Conservation (phyloP, 2,329 filamentous ascomycete genomes). For the Ophiosphaerella narmari region DNA sequence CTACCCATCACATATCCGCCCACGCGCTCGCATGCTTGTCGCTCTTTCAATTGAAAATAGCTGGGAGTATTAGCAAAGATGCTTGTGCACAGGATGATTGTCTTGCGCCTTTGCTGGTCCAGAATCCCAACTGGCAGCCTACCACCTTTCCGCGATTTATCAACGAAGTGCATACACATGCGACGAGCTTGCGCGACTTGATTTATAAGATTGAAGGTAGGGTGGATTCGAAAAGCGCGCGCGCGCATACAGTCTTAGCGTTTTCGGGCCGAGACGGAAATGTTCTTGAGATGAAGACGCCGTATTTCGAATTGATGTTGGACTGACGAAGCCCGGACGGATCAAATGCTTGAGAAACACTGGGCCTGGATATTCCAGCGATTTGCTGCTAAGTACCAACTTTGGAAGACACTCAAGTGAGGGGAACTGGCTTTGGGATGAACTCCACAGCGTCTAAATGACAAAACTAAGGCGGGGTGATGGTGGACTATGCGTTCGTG, state of each 20-base stretch:
- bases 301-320: not conserved
- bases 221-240: not conserved
- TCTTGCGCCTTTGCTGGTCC: not conserved
- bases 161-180: not conserved
- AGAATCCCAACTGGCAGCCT: not conserved
- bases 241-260: not conserved
- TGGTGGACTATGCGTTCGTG: too few species aligned
- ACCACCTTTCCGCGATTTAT: conserved; percentile 2
- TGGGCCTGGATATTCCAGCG: not conserved
- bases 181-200: not conserved
- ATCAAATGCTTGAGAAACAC: not conserved
- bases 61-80: not conserved
- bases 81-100: not conserved
- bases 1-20: not conserved
- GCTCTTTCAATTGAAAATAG: not conserved
- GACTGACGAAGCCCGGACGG: not conserved
- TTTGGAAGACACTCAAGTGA: too few species aligned
- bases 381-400: not conserved
- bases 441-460: too few species aligned
- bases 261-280: too few species aligned
- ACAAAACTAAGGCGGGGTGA: too few species aligned
- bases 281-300: not conserved
- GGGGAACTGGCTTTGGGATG: too few species aligned
- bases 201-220: not conserved
- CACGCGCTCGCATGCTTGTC: not conserved